These are phyloP conservation scores for Cladosporium sp. DNA, from an alignment of 2,329 filamentous ascomycete species.

Conservation along the genomic window DNA sequence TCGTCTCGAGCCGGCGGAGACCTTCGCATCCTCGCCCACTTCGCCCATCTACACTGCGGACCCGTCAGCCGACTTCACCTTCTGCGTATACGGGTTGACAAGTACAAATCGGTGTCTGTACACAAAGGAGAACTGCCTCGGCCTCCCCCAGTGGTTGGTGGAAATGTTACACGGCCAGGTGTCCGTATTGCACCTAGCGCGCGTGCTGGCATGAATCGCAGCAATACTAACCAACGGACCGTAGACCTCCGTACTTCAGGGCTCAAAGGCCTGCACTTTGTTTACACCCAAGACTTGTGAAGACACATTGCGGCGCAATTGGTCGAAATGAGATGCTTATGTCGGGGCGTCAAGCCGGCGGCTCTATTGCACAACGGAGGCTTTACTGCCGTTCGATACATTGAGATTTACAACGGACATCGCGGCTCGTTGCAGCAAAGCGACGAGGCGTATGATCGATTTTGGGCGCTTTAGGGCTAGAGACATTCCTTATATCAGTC, in stretches of 20 bases:
- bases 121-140: not conserved
- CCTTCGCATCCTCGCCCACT: not conserved
- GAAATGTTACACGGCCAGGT: not conserved
- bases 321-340: not conserved
- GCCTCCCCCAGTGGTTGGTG: not conserved
- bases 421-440: not conserved
- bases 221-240: slow-evolving; percentile 1
- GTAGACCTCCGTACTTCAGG: not conserved
- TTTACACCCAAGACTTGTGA: not conserved
- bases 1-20: not conserved
- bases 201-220: not conserved
- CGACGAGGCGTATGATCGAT: too few relatives aligned
- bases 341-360: not conserved
- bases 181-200: not conserved
- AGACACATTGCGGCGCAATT: not conserved
- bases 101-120: not conserved
- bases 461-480: too few relatives aligned
- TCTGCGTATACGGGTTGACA: not conserved
- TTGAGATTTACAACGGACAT: not conserved
- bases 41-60: not conserved
- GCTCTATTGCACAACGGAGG: not conserved
- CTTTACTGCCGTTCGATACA: not conserved
- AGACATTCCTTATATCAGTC: not conserved
- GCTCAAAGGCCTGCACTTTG: not conserved
- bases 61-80: not conserved